A percentile compares a stretch with the other conserved stretches of the same genome.
Conservation (phyloP, 371 early-diverging fungal species). For the Mortierella polycephala region DNA sequence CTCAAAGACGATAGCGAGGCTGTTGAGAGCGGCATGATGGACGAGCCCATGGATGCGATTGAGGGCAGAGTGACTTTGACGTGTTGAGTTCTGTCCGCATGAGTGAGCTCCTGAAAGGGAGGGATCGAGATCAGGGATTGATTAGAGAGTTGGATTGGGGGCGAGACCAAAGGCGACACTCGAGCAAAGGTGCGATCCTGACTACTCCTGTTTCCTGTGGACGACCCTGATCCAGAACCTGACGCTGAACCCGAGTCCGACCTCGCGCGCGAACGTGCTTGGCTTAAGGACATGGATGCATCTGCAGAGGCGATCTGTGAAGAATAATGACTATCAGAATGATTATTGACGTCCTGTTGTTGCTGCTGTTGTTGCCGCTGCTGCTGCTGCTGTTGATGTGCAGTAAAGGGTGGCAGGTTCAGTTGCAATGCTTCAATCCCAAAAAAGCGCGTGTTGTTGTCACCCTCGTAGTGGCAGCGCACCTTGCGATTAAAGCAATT, state of each 20-base stretch:
- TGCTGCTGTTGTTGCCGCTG: constrained; percentile 4
- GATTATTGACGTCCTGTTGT: not conserved
- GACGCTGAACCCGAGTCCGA: constrained; percentile 26
- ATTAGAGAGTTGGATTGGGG: constrained; percentile 38
- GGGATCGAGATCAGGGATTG: constrained; percentile 48
- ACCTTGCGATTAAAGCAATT: constrained; percentile 18
- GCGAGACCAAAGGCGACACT: constrained; percentile 26
- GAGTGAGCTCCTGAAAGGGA: constrained; percentile 39
- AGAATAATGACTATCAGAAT: constrained; percentile 21
- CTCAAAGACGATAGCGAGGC: constrained; percentile 1
- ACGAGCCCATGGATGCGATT: constrained; percentile 28
- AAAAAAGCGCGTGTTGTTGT: constrained; percentile 48
- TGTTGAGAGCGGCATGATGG: constrained; percentile 19
- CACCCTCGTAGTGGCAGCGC: constrained; percentile 46
- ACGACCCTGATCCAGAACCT: constrained; percentile 19
- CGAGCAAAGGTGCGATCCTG: constrained; percentile 21
- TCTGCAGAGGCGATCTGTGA: constrained; percentile 10
- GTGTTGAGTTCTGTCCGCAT: constrained; percentile 19
- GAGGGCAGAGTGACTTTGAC: constrained; percentile 30
- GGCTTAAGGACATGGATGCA: constrained; percentile 6
- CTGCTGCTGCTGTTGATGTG: constrained; percentile 12
- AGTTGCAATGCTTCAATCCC: constrained; percentile 42
- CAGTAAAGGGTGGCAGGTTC: constrained; percentile 15
- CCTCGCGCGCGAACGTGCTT: constrained; percentile 25
- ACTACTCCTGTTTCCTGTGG: constrained; percentile 3